phyloP scores from a whole-genome alignment of 1,139 yeast species.

The Saccharomyces hybrid region DNA sequence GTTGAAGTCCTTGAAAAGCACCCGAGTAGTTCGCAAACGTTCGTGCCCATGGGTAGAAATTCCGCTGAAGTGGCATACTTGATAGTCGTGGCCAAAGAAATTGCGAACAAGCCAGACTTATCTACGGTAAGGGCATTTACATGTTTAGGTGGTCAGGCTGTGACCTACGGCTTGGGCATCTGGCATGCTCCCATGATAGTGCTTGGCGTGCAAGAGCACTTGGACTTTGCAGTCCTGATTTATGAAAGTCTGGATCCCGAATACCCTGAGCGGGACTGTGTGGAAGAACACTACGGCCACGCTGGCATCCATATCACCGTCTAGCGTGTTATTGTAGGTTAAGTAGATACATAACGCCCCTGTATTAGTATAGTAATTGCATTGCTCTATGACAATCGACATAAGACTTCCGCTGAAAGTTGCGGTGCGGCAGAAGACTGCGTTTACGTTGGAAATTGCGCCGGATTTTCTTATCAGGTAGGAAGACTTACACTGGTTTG shows the following conservation, averaged over 20 bases:
- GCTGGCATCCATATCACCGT: not conserved
- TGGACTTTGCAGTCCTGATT: slow-evolving; percentile 80
- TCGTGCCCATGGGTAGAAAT: slow-evolving; percentile 71
- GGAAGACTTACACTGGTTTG: not conserved
- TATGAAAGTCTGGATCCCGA: slow-evolving; percentile 57
- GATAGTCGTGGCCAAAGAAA: slow-evolving; percentile 65
- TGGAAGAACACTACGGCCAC: slow-evolving; percentile 57
- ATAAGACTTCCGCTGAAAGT: too few relatives aligned
- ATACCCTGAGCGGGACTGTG: slow-evolving; percentile 69
- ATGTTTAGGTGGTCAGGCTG: slow-evolving; percentile 77
- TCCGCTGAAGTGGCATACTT: slow-evolving; percentile 45
- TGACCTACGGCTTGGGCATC: slow-evolving; percentile 68
- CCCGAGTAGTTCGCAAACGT: slow-evolving; percentile 85
- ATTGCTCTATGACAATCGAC: too few relatives aligned
- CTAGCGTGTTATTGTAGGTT: not conserved
- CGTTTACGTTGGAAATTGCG: not conserved
- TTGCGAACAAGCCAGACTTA: slow-evolving; percentile 52
- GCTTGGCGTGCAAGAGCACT: slow-evolving; percentile 36
- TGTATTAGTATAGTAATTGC: not conserved
- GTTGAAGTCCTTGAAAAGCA: slow-evolving; percentile 80
- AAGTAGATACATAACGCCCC: not conserved
- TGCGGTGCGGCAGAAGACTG: too few relatives aligned
- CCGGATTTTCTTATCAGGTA: not conserved
- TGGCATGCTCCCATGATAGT: slow-evolving; percentile 98
- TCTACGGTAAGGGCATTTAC: slow-evolving; percentile 54